Evolutionary conservation across 106 monocot genomes (phyloP).

Genomic region (Platanthera zijinensis): DNA sequence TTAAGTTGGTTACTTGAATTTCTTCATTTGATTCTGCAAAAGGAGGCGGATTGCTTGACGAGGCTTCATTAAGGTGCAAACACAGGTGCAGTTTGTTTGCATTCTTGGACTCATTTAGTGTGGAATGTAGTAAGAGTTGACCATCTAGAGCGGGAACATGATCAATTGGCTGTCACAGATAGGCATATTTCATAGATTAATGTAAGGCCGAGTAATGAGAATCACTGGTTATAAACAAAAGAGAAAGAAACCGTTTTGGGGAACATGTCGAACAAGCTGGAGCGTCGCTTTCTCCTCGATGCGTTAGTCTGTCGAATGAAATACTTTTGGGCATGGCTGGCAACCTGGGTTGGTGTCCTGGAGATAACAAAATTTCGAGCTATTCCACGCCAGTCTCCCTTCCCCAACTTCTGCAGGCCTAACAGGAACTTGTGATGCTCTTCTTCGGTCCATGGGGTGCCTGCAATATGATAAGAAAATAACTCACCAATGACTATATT

Average conservation of each 20-base stretch:
- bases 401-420: conserved; percentile 83
- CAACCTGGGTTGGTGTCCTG: conserved; percentile 84
- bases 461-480: conserved; percentile 21
- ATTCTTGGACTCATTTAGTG: not conserved
- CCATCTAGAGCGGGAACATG: not conserved
- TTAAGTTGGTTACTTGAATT: not conserved
- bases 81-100: not conserved
- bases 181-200: not conserved
- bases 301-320: conserved; percentile 81
- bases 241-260: conserved; percentile 10
- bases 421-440: conserved; percentile 87
- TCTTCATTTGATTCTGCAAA: not conserved
- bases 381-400: conserved; percentile 95
- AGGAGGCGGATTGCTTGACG: not conserved
- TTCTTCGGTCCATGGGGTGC: conserved; percentile 93
- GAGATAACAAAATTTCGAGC: conserved; percentile 81
- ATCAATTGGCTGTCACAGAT: not conserved
- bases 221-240: not conserved
- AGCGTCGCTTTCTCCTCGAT: conserved; percentile 66
- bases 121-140: not conserved
- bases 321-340: conserved; percentile 92
- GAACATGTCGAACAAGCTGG: conserved; percentile 72
- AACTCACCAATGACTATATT: too few species aligned
- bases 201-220: not conserved
- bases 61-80: not conserved